Percentiles rank a stretch among this genome's conserved stretches.
Evolutionary conservation across 768 basidiomycete genomes (phyloP).

Genomic region (Leccinum fibrillosum): DNA sequence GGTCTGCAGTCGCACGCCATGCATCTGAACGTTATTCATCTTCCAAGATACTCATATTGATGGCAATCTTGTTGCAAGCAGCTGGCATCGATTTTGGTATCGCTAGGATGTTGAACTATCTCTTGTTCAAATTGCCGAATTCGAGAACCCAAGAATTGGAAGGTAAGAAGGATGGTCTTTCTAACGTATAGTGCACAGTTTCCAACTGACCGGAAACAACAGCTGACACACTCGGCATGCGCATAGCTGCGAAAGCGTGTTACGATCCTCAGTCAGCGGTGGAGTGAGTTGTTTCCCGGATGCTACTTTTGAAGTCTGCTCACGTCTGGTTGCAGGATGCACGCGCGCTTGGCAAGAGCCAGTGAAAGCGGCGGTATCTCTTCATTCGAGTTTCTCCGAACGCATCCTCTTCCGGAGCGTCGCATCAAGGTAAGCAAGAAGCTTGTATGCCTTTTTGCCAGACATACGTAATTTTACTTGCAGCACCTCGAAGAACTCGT

Average conservation of each 20-base stretch:
- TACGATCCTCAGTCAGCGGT: slow-evolving; percentile 79
- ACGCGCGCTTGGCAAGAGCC: slow-evolving; percentile 56
- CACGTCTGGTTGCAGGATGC: slow-evolving; percentile 51
- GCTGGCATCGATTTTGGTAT: slow-evolving; percentile 56
- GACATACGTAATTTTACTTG: background rate
- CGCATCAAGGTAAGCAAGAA: slow-evolving; percentile 60
- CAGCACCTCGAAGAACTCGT: slow-evolving; percentile 53
- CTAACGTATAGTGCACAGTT: background rate
- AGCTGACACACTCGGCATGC: slow-evolving; percentile 88
- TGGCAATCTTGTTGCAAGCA: slow-evolving; percentile 43
- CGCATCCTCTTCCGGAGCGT: slow-evolving; percentile 74
- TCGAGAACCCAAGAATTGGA: slow-evolving; percentile 80
- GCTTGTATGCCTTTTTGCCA: background rate
- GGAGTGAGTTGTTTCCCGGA: slow-evolving; percentile 39
- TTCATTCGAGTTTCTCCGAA: slow-evolving; percentile 62
- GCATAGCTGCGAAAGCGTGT: slow-evolving; percentile 79
- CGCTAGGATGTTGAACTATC: slow-evolving; percentile 42
- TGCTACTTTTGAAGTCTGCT: background rate
- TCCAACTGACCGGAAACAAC: slow-evolving; percentile 3
- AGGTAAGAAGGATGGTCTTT: slow-evolving; percentile 39
- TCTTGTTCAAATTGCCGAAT: slow-evolving; percentile 74
- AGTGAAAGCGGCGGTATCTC: slow-evolving; percentile 40
- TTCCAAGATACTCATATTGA: slow-evolving; percentile 37
- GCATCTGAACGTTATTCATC: slow-evolving; percentile 48
- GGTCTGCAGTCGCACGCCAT: slow-evolving; percentile 51